Percentiles rank a stretch among this genome's conserved stretches.
Conservation (phyloP, 768 basidiomycete species). For the Macrolepiota fuliginosa region DNA sequence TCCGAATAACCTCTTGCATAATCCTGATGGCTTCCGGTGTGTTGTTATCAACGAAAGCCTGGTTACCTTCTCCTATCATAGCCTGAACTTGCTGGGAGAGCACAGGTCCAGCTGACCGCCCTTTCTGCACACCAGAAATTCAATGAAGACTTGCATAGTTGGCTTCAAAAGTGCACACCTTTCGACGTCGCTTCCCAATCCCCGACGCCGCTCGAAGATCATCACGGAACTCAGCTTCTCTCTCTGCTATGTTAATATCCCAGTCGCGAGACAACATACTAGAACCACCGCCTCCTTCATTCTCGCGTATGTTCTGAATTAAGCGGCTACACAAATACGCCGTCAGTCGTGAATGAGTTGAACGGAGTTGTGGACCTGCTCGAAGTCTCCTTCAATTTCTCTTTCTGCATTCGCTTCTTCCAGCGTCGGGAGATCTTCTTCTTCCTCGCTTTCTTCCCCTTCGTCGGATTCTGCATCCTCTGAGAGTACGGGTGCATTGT, state of each 20-base stretch:
- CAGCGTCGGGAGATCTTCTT: conserved; percentile 13
- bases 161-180: conserved; percentile 29
- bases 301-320: conserved; percentile 59
- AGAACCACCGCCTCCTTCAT: conserved; percentile 37
- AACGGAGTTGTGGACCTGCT: conserved; percentile 29
- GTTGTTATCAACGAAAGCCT: conserved; percentile 76
- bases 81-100: conserved; percentile 70
- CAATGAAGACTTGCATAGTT: not conserved
- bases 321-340: conserved; percentile 39
- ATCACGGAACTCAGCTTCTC: conserved; percentile 67
- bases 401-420: conserved; percentile 35
- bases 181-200: conserved; percentile 55
- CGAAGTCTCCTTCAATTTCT: conserved; percentile 61
- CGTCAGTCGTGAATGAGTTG: not conserved
- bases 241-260: conserved; percentile 70
- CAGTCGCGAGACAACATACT: conserved; percentile 63
- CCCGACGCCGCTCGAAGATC: conserved; percentile 75
- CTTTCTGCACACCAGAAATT: conserved; percentile 32
- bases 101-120: conserved; percentile 43
- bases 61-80: conserved; percentile 84
- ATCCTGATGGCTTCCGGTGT: conserved; percentile 67
- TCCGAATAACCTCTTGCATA: conserved; percentile 91
- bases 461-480: conserved; percentile 20
- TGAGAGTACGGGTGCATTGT: conserved; percentile 11
- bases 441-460: conserved; percentile 21